Conservation (phyloP, 192 early-diverging fungal genomes). For the Anaeromyces robustus region DNA sequence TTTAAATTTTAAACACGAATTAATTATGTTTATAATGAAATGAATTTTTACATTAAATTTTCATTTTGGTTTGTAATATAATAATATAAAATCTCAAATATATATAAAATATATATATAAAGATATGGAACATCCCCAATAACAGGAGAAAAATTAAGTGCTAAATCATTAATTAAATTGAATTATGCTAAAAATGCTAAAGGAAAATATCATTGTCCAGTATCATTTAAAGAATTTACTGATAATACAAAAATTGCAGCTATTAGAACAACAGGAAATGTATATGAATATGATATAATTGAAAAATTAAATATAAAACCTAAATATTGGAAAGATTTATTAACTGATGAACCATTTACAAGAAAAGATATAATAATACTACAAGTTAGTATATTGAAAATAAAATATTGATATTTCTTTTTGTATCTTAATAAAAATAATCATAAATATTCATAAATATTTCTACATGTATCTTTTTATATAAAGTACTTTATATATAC, state of each 20-base stretch:
- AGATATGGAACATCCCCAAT: constrained; percentile 56
- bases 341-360: constrained; percentile 75
- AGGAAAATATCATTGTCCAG: constrained; percentile 72
- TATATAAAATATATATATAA: neutral
- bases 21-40: no score
- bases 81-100: no score
- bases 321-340: constrained; percentile 71
- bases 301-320: constrained; percentile 72
- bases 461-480: no score
- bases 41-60: no score
- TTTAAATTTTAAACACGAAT: no score
- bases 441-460: no score
- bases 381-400: no score
- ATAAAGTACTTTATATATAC: no score
- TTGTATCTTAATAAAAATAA: no score
- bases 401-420: no score
- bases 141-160: constrained; percentile 54
- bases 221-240: constrained; percentile 76
- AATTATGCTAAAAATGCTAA: constrained; percentile 70
- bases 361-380: constrained; percentile 78
- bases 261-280: constrained; percentile 69
- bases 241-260: constrained; percentile 76
- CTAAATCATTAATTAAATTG: constrained; percentile 58
- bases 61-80: no score
- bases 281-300: constrained; percentile 72